Evolutionary conservation across 306 rosid genomes (phyloP), one percentile per base, ranked within the genome.

Genomic region (Neltuma alba): DNA sequence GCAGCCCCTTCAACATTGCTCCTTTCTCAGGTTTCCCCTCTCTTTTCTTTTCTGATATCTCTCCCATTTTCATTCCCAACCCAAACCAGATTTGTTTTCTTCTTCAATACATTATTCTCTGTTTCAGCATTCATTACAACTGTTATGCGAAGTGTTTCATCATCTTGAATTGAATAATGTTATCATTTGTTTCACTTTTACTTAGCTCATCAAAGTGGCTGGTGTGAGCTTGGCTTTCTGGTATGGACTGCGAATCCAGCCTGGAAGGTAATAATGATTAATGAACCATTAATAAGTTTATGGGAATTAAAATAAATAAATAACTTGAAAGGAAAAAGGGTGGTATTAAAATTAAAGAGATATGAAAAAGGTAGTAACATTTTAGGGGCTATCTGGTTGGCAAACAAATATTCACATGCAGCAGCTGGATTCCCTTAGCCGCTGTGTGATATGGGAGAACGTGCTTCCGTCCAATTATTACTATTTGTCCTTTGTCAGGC

Each of bases 1-100:
- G 99, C 91, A 90, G 41, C 99, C 99, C 55, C 91, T 78, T 9
- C 63, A 10, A 4, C 58, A 80, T 73, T 91, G 95, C 83, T 36
- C 88, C 12, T 80, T 92, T 15, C 64, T 58, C 79, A 92, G 97
- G 98, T 89, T 13, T 13, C 12, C 25, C 25, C 4, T 18, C n/a
- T 31, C 37, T 31, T 16, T 13, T 34, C 16, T 31, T 23, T 0
- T 23, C 4, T 55, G 44, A 12, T 13, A 4, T 27, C 10, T 50
- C 23, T 50, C 15, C 9, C 31, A 21, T 9, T 10, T 23, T 55
- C 15, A 2, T 4, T 52, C 9, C 27, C 2, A 2, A 52, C 8
- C 57, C 18, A 48, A 7, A 50, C 25, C 20, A 0, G 5, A 0
- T 54, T 57, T 10, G 1, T 23, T 9, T 23, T 55, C 16, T 25